phyloP scores from a whole-genome alignment of 225 moss, liverwort and hornwort genomes.

The Pseudoscleropodium purum region DNA sequence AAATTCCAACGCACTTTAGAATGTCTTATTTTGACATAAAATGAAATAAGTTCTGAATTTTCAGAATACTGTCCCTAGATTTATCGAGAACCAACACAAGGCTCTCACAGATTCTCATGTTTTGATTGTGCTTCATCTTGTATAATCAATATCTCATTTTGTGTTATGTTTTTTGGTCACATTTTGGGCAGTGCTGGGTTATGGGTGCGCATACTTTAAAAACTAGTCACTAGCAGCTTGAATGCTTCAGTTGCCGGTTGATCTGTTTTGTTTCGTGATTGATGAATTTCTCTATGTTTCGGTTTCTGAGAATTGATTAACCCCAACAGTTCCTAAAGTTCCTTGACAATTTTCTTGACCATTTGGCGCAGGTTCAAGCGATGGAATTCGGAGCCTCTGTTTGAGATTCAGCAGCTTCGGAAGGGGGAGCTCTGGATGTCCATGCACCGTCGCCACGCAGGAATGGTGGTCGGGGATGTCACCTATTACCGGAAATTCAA shows the following conservation, averaged over 20 bases:
- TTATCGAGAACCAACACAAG: not conserved
- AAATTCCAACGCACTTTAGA: not conserved
- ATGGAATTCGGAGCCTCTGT: constrained; percentile 25
- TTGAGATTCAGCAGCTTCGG: constrained; percentile 5
- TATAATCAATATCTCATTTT: not conserved
- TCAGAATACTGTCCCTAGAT: not conserved
- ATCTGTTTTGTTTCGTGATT: not conserved
- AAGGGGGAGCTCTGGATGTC: constrained; percentile 51
- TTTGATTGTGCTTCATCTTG: not conserved
- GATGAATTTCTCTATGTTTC: not conserved
- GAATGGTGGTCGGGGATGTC: constrained; percentile 49
- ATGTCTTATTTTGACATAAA: no score
- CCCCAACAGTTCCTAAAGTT: no score
- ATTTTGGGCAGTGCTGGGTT: not conserved
- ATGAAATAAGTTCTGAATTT: not conserved
- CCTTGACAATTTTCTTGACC: not conserved
- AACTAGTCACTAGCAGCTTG: not conserved
- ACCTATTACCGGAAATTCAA: constrained; percentile 44
- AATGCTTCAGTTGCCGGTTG: not conserved
- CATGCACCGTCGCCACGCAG: constrained; percentile 49
- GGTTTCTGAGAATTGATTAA: no score
- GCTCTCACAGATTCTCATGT: not conserved
- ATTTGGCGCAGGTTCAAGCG: constrained; percentile 4
- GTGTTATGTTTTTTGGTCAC: no score
- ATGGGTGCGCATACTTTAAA: not conserved